A percentile compares a stretch with the other conserved stretches of the same genome.
phyloP scores from a whole-genome alignment of 176 grass and related monocot species.

The Lolium rigidum region DNA sequence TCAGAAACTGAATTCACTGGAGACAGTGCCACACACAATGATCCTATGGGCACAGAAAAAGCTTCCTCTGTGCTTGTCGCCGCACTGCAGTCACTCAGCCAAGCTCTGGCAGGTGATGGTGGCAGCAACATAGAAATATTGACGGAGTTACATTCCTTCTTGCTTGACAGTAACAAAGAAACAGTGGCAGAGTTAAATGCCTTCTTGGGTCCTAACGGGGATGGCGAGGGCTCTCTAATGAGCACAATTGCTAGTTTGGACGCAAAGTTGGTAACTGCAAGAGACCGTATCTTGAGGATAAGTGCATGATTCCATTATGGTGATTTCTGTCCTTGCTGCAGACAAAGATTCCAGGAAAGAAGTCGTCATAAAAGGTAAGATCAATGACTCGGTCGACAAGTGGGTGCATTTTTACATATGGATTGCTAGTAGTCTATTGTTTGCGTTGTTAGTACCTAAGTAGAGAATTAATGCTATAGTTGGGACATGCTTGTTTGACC shows the following conservation, averaged over 20 bases:
- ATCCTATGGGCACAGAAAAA: neutral
- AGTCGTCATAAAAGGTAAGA: conserved; percentile 66
- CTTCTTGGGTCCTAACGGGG: neutral
- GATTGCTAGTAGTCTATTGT: neutral
- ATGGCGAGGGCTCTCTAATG: neutral
- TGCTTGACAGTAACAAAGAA: neutral
- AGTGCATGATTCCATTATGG: neutral
- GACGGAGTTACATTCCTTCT: no score
- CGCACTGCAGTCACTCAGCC: neutral
- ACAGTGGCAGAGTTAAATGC: neutral
- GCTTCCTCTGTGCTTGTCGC: neutral
- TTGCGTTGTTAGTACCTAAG: neutral
- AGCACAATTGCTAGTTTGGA: neutral
- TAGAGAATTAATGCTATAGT: neutral
- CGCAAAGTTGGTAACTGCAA: neutral
- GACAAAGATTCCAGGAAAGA: conserved; percentile 80
- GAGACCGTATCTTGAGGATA: conserved; percentile 12
- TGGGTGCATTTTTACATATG: conserved; percentile 30
- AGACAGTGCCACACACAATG: neutral
- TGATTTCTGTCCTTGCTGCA: conserved; percentile 41
- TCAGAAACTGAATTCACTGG: neutral
- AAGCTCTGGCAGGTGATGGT: neutral
- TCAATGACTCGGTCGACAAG: conserved; percentile 78
- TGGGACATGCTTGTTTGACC: neutral
- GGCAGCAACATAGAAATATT: no score